phyloP scores from a whole-genome alignment of 768 basidiomycete species.

The Lyophyllum shimeji region DNA sequence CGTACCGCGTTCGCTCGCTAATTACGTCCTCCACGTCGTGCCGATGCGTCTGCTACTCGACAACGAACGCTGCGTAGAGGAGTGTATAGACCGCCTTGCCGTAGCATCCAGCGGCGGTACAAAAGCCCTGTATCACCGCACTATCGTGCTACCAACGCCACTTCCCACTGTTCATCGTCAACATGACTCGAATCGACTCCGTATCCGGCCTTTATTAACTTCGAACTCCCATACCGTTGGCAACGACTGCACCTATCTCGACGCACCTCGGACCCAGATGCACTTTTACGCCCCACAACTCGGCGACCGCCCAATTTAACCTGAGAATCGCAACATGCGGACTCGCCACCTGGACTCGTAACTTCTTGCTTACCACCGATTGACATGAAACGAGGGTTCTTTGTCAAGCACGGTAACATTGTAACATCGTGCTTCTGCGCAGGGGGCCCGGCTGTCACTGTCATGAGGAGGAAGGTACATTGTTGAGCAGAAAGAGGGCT shows the following conservation, averaged over 20 bases:
- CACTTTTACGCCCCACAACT: neutral
- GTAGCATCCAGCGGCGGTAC: neutral
- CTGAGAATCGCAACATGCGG: neutral
- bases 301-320: neutral
- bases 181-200: constrained; percentile 1
- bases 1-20: constrained; percentile 5
- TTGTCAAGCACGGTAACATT: neutral
- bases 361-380: neutral
- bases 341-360: neutral
- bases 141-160: neutral
- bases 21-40: neutral
- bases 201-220: neutral
- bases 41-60: neutral
- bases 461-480: neutral
- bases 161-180: neutral
- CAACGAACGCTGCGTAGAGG: neutral
- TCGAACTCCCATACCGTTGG: neutral
- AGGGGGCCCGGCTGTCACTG: neutral
- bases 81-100: neutral
- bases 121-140: neutral
- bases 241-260: neutral
- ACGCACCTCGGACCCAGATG: neutral
- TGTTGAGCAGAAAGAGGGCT: neutral
- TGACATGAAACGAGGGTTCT: neutral
- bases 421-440: neutral